Evolutionary conservation across 2,329 filamentous ascomycete species (phyloP).

Genomic region (Blastomyces emzantsi): DNA sequence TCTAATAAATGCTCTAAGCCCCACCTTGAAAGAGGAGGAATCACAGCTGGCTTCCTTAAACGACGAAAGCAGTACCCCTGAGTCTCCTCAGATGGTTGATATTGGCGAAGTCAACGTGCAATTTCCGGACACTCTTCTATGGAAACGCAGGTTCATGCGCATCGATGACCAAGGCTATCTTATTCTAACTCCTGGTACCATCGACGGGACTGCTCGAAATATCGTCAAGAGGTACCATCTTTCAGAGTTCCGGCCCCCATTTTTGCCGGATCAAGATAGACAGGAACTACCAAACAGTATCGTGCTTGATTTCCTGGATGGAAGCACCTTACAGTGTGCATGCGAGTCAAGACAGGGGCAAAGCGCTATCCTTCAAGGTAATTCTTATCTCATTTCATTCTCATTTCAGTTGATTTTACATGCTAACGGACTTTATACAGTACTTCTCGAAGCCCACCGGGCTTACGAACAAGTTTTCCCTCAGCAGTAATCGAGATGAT

Average conservation of each 20-base stretch:
- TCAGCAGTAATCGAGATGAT: not conserved
- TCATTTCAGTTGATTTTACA: not conserved
- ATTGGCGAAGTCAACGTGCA: constrained; percentile 93
- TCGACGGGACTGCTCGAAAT: constrained; percentile 50
- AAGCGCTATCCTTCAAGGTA: constrained; percentile 43
- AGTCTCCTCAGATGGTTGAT: constrained; percentile 49
- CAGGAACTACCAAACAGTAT: constrained; percentile 89
- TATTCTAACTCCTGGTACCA: constrained; percentile 63
- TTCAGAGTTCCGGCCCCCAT: constrained; percentile 69
- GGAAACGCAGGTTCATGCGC: constrained; percentile 86
- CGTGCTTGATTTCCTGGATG: constrained; percentile 53
- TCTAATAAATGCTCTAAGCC: constrained; percentile 31
- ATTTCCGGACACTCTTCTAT: constrained; percentile 89
- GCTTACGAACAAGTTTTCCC: constrained; percentile 4
- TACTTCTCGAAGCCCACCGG: constrained; percentile 10
- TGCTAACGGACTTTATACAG: constrained; percentile 2
- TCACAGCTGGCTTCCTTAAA: constrained; percentile 28
- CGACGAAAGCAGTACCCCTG: constrained; percentile 15
- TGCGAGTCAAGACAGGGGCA: constrained; percentile 50
- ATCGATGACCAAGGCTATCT: constrained; percentile 78
- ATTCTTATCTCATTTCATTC: constrained; percentile 22
- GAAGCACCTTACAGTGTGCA: constrained; percentile 54
- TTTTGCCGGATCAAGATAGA: constrained; percentile 77
- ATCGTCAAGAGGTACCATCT: constrained; percentile 75
- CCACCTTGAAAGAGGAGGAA: constrained; percentile 31